phyloP scores from a whole-genome alignment of 2,329 filamentous ascomycete species.

The Pseudopyricularia javanii region DNA sequence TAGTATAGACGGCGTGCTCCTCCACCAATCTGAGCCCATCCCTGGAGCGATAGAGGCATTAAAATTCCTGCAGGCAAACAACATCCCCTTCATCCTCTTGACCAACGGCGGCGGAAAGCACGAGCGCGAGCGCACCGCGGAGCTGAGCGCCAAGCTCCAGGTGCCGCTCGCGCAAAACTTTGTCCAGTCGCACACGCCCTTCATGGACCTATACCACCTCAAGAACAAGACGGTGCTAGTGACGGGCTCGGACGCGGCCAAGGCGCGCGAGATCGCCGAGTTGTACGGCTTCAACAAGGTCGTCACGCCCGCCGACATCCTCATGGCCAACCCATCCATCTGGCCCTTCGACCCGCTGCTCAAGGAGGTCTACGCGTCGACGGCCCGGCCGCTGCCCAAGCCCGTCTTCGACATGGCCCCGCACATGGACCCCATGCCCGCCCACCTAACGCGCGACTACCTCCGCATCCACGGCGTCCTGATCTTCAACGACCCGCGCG shows the following conservation, averaged over 20 bases:
- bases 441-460: neutral
- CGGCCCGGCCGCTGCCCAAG: conserved; percentile 43
- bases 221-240: conserved; percentile 60
- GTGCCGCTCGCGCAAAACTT: conserved; percentile 58
- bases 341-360: conserved; percentile 73
- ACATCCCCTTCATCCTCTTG: conserved; percentile 84
- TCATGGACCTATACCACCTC: conserved; percentile 53
- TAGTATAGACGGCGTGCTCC: conserved; percentile 81
- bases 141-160: conserved; percentile 54
- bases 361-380: conserved; percentile 44
- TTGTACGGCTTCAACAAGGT: conserved; percentile 71
- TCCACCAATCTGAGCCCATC: conserved; percentile 69
- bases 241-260: conserved; percentile 55
- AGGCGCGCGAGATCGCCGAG: conserved; percentile 63
- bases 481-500: conserved; percentile 89
- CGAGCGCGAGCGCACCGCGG: conserved; percentile 60
- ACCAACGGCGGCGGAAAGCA: conserved; percentile 90
- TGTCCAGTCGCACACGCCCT: conserved; percentile 86
- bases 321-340: conserved; percentile 58
- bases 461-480: conserved; percentile 83
- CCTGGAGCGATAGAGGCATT: conserved; percentile 68
- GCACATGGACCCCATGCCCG: neutral
- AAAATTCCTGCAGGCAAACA: conserved; percentile 56
- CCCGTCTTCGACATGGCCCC: conserved; percentile 7
- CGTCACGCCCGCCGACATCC: conserved; percentile 75